These are phyloP conservation scores for Pythium aquatile DNA, from an alignment of 352 stramenopile species.

Conservation along the genomic window DNA sequence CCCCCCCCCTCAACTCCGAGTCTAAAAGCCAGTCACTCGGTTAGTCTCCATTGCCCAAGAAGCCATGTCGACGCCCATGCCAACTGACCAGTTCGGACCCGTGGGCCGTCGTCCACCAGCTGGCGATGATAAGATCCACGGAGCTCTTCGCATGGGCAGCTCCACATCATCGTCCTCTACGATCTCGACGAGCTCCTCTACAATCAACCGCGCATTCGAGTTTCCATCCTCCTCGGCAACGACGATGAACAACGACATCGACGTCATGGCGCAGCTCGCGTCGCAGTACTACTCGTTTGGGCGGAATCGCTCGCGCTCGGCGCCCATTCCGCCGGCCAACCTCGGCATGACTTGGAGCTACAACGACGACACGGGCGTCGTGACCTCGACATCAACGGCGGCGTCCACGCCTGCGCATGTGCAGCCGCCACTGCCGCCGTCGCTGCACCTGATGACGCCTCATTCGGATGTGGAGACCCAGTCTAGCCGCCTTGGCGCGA, in stretches of 20 bases:
- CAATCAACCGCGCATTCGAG: conserved; percentile 15
- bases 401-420: conserved; percentile 16
- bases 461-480: conserved; percentile 31
- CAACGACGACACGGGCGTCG: conserved; percentile 40
- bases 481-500: conserved; percentile 1
- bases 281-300: conserved; percentile 78
- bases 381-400: conserved; percentile 13
- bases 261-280: conserved; percentile 81
- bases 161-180: conserved; percentile 18
- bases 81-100: conserved; percentile 19
- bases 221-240: conserved; percentile 26
- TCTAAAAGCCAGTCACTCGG: conserved; percentile 7
- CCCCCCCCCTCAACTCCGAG: neutral
- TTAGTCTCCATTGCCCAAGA: conserved; percentile 2
- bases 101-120: conserved; percentile 15
- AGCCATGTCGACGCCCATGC: conserved; percentile 24
- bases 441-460: conserved; percentile 50
- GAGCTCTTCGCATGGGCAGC: conserved; percentile 18
- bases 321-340: conserved; percentile 58
- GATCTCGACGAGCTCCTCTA: conserved; percentile 12
- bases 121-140: conserved; percentile 33
- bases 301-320: conserved; percentile 70
- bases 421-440: conserved; percentile 40
- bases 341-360: conserved; percentile 58
- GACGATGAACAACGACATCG: conserved; percentile 47